Base-by-base conservation (phyloP, 257 asterid genomes). In the Rehmannia glutinosa region DNA sequence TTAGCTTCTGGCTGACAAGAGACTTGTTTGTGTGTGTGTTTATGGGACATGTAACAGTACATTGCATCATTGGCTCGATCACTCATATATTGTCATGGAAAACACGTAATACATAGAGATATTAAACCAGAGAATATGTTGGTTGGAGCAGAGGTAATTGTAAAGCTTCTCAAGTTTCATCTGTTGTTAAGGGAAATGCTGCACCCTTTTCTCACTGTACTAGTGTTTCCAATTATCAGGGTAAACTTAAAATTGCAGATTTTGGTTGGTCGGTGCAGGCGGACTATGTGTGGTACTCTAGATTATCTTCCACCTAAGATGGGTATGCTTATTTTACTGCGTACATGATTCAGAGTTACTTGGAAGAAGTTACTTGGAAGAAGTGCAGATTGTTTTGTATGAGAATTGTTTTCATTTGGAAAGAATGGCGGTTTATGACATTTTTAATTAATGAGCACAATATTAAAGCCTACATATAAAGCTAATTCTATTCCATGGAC, bases 281-380 rank as follows among this genome's bases (percentile, higher is more conserved):
- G 86, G 41, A 89, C 97, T 36, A 87, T 89, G 95, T 89, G 97
- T 63, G 97, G 97, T 61, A 89, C 97, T 60, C 84, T 89, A 1
- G 97, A 89, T 82, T 87, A 89, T 75, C 86, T 89, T 66, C 95
- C 97, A 23, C 97, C 97, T 10, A 95, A 89, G 85, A 89, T 89
- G 97, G 96, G 97, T 89, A 81, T 41, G 27, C 12, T 28, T 64
- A 20, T 51, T n/a, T 17, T 49, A 47, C 19, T 41, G 15, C 6
- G 6, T 39, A 21, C 58, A 17, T 16, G 30, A 57, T 35, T 47
- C 6, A 17, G 21, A 10, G 27, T n/a, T n/a, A n/a, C n/a, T n/a
- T n/a, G n/a, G n/a, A n/a, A n/a, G n/a, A n/a, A n/a, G n/a, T n/a
- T 52, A 8, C 0, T 39, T 39, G 45, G 45, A 2, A 39, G 45